Base-by-base conservation (phyloP, 257 asterid genomes). In the Capsicum chinense region DNA sequence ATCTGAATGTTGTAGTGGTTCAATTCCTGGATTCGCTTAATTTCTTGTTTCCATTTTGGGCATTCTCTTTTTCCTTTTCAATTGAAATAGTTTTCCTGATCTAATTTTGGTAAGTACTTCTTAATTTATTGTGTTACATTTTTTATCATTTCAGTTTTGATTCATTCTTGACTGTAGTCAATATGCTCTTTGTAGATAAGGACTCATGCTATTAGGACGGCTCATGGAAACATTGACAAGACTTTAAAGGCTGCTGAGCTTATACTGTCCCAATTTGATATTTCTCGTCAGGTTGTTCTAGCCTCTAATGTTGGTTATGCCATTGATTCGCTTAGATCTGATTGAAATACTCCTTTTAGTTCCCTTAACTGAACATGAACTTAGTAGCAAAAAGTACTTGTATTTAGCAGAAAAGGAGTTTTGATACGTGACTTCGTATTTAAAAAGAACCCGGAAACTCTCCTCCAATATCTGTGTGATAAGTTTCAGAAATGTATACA, bases 211-310 rank as follows among this genome's bases (percentile, higher is more conserved):
- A 92, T 95, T 85, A 90, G 98, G 87, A 91, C 91, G 86, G 98
- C 98, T 83, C 99, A 97, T 85, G 98, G 93, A 90, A 97, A 95
- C 86, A 97, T 97, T 86, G 98, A 97, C 90, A 95, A 82, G 91
- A 92, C 99, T 83, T 86, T 97, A 89, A 97, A 97, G 94, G 95
- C 99, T 70, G 97, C 98, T 67, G 98, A 95, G 84, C 93, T 93
- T 90, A 94, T 97, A 88, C 87, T 97, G 90, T 84, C 97, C 37
- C 98, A 95, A 79, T 95, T 95, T 87, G 99, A 95, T 90, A 88
- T 90, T 85, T 92, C 98, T 84, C 98, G 95, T 86, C 98, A 95
- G 94, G 99, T 97, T 86, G 85, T 64, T 83, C 83, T 17, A 5
- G 42, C 19, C 83, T 79, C 84, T 56, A 4, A 70, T 71, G 47